Base-by-base conservation (phyloP, 768 basidiomycete genomes). In the Jaapia argillacea region DNA sequence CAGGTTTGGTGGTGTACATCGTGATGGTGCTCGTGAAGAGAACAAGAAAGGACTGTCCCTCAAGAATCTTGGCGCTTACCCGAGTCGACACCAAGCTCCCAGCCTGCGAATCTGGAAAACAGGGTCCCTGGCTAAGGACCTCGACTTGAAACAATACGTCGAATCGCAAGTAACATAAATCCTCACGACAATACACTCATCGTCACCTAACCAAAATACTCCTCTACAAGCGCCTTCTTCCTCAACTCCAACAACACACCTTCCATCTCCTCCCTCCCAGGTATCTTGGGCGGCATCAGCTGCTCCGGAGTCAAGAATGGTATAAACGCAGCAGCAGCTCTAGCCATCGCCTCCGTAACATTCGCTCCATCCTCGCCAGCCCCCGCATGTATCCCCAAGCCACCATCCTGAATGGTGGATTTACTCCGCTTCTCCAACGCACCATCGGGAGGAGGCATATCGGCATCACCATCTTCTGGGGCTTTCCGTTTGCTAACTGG, bases 181-280 rank as follows among this genome's bases (percentile, higher is more conserved):
- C n/a, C n/a, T n/a, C n/a, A n/a, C n/a, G n/a, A n/a, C n/a, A n/a
- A n/a, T n/a, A n/a, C n/a, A n/a, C n/a, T n/a, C n/a, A n/a, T n/a
- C n/a, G n/a, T n/a, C n/a, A n/a, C n/a, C n/a, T 33, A 33, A n/a
- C 75, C 79, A 51, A 76, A 70, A 49, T 81, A 81, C 58, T 96
- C 89, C 53, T 88, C 82, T 44, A 89, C 76, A 36, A 94, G 61
- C 18, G 81, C 81, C 63, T 80, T 74, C 65, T 94, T 93, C 56
- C 84, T 71, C 48, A 91, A 65, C 22, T 72, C 74, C 45, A 96
- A 69, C 43, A 96, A 58, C 6, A 85, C 74, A 18, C 61, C 58
- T 57, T 88, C 88, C 84, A 89, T 83, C 60, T 93, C 86, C 37
- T 77, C 74, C 44, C 74, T 69, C 1, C 75, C 77, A 1, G 87